Conservation (phyloP, 129 eudicot species). For the Smallanthus sonchifolius region DNA sequence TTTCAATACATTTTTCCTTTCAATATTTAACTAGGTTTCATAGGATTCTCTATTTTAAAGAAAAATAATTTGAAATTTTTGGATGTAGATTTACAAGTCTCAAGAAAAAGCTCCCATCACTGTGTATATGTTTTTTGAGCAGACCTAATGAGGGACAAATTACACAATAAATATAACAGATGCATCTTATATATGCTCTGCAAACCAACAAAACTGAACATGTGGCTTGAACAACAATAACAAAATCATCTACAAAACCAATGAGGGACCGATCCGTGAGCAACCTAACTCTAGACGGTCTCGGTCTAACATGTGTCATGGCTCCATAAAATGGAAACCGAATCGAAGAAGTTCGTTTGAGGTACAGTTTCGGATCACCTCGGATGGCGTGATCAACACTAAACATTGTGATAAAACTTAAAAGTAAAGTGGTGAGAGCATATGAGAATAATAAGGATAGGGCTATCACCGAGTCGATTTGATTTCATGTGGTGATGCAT, state of each 20-base stretch:
- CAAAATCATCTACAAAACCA: conserved; percentile 4
- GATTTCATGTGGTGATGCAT: neutral
- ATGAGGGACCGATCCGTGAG: neutral
- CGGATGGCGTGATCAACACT: neutral
- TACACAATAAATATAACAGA: neutral
- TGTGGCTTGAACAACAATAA: neutral
- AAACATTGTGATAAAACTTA: neutral
- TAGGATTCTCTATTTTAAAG: neutral
- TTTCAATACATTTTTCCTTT: neutral
- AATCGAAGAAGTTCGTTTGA: neutral
- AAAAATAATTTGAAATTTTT: no score
- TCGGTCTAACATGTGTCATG: neutral
- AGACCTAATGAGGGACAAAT: neutral
- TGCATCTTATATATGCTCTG: neutral
- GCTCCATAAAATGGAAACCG: neutral
- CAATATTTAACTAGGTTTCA: neutral
- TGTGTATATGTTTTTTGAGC: no score
- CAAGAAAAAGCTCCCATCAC: no score
- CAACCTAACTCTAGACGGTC: neutral
- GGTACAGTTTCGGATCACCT: neutral
- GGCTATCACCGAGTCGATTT: neutral
- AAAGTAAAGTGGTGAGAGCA: neutral
- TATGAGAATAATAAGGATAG: conserved; percentile 6
- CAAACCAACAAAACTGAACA: neutral
- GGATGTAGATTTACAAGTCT: no score